Evolutionary conservation across 2,329 filamentous ascomycete species (phyloP), one percentile per base, ranked within the genome.

Genomic region (Phoma sp.): DNA sequence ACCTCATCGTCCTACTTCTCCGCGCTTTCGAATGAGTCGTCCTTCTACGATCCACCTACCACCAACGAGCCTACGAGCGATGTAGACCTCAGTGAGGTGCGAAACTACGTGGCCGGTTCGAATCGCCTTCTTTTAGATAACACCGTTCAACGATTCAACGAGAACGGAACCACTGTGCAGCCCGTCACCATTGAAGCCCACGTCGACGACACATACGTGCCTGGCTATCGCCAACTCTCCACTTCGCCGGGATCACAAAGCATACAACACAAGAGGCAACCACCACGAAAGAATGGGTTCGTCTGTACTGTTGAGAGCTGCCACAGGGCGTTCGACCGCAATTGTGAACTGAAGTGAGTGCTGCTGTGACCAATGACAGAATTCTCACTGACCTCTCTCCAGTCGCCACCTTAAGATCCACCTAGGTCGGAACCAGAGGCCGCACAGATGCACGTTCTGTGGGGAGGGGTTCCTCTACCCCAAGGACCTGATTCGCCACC

Each of bases 401-500:
- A 74, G 72, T 48, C 72, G 73, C 57, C 73, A 75, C 49, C 43
- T 58, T 31, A 74, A 73, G 60, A 69, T 58, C 9, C 73, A 75
- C 45, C 48, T 67, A 3, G 46, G 45, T 1, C 59, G 55, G 43
- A 61, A 51, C 44, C 67, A 72, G 50, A 58, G 69, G 48, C 73
- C 71, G 56, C 65, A 74, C 58, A 69, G 66, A 32, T 75, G 73
- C 52, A 35, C 51, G 5, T 32, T 51, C n/a, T 75, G 73, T 43
- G 32, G 46, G n/a, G 62, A 69, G 53, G 64, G 65, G 17, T 75
- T 75, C 57, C 55, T 70, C 33, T 74, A 75, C 44, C 73, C 72
- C 1, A 75, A 74, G 48, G 73, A 74, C 39, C 70, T 65, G 24
- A 54, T 38, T 7, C 69, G 73, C 19, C 73, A 75, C 43, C 52